A percentile compares a stretch with the other conserved stretches of the same genome.
Evolutionary conservation across 169 alveolate species (phyloP).

Genomic region (Babesia divergens): DNA sequence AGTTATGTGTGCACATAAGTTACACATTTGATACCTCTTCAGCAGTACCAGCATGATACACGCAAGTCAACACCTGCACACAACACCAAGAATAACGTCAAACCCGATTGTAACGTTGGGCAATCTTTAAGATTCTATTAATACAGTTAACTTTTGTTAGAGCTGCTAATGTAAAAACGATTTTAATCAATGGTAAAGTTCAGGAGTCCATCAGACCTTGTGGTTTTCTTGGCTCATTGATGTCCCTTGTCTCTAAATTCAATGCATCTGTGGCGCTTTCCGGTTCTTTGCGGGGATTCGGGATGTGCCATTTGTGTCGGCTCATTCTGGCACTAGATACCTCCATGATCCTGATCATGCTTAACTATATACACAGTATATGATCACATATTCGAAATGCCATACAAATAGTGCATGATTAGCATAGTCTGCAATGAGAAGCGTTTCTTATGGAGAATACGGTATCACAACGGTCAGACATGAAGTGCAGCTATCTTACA

Average conservation of each 20-base stretch:
- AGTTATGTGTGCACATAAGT: neutral
- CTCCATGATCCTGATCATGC: conserved; percentile 6
- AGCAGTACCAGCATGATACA: neutral
- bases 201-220: neutral
- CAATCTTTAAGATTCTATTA: no score
- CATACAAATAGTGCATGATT: neutral
- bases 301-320: conserved; percentile 13
- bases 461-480: neutral
- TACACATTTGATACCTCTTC: neutral
- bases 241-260: conserved; percentile 6
- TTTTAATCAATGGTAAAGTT: neutral
- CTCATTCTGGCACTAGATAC: conserved; percentile 29
- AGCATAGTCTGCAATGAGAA: neutral
- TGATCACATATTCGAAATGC: neutral
- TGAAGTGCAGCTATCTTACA: neutral
- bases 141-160: neutral
- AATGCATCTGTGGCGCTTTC: conserved; percentile 29
- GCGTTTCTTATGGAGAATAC: no score
- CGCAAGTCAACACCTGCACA: conserved; percentile 3
- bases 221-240: conserved; percentile 10
- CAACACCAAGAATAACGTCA: neutral
- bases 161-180: neutral
- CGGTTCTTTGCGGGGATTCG: conserved; percentile 23
- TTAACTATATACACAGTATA: no score
- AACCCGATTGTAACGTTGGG: neutral